Evolutionary conservation across 192 early-diverging fungal species (phyloP).

Genomic region (Rhizophlyctis rosea): DNA sequence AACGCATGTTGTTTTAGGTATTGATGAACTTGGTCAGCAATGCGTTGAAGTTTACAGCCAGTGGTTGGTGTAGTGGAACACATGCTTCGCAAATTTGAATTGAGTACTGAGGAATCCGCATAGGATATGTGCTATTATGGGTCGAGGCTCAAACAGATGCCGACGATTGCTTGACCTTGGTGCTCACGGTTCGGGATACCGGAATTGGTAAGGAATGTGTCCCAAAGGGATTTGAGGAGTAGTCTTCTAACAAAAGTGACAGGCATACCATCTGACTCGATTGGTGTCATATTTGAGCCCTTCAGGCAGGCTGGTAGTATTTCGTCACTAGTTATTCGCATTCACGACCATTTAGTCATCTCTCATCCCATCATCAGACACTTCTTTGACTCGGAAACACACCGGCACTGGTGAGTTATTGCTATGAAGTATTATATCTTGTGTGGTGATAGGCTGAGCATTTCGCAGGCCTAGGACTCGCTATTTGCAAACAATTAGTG

Average conservation of each 20-base stretch:
- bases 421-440: not conserved
- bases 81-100: too few relatives aligned
- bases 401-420: not conserved
- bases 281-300: slow-evolving; percentile 6
- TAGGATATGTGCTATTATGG: too few relatives aligned
- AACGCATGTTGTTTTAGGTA: not conserved
- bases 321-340: not conserved
- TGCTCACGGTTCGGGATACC: slow-evolving; percentile 4
- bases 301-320: slow-evolving; percentile 13
- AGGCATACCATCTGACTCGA: slow-evolving; percentile 8
- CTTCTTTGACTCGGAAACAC: slow-evolving; percentile 3
- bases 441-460: not conserved
- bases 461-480: not conserved
- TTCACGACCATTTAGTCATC: too few relatives aligned
- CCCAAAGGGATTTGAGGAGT: not conserved
- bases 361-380: not conserved
- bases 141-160: too few relatives aligned
- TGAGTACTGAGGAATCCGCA: too few relatives aligned
- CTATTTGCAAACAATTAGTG: not conserved
- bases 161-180: too few relatives aligned
- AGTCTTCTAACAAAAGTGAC: not conserved
- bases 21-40: slow-evolving; percentile 19
- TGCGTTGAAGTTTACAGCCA: slow-evolving; percentile 11
- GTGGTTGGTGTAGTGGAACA: too few relatives aligned
- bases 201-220: slow-evolving; percentile 1